These are phyloP conservation scores for Passiflora organensis DNA, from an alignment of 345 rosid species.

Conservation along the genomic window DNA sequence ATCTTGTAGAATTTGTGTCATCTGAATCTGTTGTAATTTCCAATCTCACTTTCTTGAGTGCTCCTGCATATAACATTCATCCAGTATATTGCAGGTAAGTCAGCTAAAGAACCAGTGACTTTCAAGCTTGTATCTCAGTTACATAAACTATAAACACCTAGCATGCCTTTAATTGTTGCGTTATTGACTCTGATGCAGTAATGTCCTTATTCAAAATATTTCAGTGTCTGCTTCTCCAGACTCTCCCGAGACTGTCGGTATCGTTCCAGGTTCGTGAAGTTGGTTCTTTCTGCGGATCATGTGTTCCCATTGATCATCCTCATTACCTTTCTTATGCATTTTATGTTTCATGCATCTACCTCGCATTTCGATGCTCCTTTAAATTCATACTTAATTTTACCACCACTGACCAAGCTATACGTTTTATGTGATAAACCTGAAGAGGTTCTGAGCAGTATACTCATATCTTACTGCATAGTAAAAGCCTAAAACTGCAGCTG, in stretches of 20 bases:
- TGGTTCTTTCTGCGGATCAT: background rate
- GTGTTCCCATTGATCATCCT: background rate
- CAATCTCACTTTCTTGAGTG: constrained; percentile 73
- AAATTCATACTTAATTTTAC: background rate
- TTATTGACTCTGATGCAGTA: constrained; percentile 35
- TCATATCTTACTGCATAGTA: too few species aligned
- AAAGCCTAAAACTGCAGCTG: too few species aligned
- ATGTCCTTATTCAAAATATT: constrained; percentile 55
- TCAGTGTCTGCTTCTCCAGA: constrained; percentile 48
- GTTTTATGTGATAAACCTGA: too few species aligned
- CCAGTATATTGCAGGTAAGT: constrained; percentile 83
- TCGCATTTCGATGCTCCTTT: background rate
- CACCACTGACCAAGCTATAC: too few species aligned
- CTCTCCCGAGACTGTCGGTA: constrained; percentile 63
- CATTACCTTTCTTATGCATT: background rate
- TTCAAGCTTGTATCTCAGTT: background rate
- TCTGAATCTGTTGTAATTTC: constrained; percentile 63
- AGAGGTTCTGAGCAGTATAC: too few species aligned
- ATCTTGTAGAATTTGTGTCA: constrained; percentile 65
- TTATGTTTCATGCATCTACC: background rate
- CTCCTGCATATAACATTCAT: constrained; percentile 76
- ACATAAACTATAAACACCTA: background rate
- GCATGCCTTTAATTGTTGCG: constrained; percentile 5
- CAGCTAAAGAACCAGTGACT: background rate
- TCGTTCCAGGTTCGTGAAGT: constrained; percentile 69